phyloP scores from a whole-genome alignment of 1,284 basidiomycete genomes.

The Heterobasidion annosum region DNA sequence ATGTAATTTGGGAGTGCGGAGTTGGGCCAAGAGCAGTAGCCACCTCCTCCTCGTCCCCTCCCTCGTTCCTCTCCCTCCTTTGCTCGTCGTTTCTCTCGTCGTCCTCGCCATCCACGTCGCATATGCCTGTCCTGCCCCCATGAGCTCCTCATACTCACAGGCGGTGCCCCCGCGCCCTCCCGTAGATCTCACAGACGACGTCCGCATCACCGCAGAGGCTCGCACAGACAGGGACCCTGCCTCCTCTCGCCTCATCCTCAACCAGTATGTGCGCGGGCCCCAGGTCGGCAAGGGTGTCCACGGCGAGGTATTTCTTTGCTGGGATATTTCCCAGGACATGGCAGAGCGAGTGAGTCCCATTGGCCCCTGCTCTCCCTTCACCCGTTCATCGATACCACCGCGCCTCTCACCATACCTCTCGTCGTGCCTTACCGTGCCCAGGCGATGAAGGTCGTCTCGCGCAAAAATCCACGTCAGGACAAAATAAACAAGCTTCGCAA shows the following conservation, averaged over 20 bases:
- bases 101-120: not conserved
- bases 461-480: constrained; percentile 42
- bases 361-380: not conserved
- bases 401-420: not conserved
- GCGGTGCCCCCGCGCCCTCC: constrained; percentile 11
- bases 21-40: constrained; percentile 2
- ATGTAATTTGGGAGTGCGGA: not conserved
- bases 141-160: constrained; percentile 7
- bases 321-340: constrained; percentile 38
- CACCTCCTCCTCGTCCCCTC: constrained; percentile 1
- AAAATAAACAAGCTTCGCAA: constrained; percentile 54
- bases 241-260: constrained; percentile 38
- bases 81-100: constrained; percentile 6
- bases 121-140: constrained; percentile 5
- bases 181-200: constrained; percentile 37
- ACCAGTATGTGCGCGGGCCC: constrained; percentile 68
- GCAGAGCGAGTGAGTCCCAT: constrained; percentile 27
- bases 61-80: constrained; percentile 4
- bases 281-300: constrained; percentile 77
- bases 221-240: constrained; percentile 22
- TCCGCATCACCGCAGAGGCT: constrained; percentile 54
- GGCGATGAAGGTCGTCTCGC: constrained; percentile 81
- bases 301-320: constrained; percentile 70
- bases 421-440: constrained; percentile 21
- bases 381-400: not conserved